Evolutionary conservation across 2,329 filamentous ascomycete species (phyloP).

Genomic region (Ophiocordyceps camponoti-floridani): DNA sequence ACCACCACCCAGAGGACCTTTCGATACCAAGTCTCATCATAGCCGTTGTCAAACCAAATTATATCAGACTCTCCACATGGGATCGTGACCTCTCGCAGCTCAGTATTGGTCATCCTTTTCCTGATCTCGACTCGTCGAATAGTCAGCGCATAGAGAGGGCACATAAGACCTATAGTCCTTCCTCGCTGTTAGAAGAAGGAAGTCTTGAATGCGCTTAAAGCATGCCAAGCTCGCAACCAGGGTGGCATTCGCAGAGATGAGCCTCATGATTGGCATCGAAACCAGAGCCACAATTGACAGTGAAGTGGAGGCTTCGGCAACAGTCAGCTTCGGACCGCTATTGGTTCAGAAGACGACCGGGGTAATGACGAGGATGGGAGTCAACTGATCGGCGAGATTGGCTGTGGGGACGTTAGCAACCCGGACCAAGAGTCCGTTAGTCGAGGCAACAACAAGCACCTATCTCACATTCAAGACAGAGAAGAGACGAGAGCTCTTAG

Average conservation of each 20-base stretch:
- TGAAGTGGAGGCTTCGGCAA: constrained; percentile 3
- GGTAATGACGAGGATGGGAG: constrained; percentile 4
- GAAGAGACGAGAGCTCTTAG: constrained; percentile 2
- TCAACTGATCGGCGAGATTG: constrained; percentile 1
- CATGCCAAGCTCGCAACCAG: constrained; percentile 1
- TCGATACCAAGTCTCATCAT: constrained; percentile 9
- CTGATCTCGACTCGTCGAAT: not conserved
- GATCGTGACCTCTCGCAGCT: not conserved
- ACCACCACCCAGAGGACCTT: constrained; percentile 12
- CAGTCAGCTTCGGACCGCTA: not conserved
- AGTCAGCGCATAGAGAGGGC: not conserved
- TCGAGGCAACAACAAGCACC: not conserved
- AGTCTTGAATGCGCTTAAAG: constrained; percentile 4
- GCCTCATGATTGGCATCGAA: constrained; percentile 1
- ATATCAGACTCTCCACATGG: not conserved
- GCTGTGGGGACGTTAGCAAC: not conserved
- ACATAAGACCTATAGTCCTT: constrained; percentile 6
- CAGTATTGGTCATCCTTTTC: not conserved
- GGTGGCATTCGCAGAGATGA: constrained; percentile 2
- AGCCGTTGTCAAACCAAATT: not conserved
- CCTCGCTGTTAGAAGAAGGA: constrained; percentile 2
- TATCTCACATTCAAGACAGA: constrained; percentile 1
- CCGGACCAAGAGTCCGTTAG: not conserved
- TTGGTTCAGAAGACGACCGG: constrained; percentile 4
- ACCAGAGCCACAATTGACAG: constrained; percentile 4